Evolutionary conservation across 164 flowering plant species (phyloP), one percentile per base, ranked within the genome.

Genomic region (Cinnamomum micranthum): DNA sequence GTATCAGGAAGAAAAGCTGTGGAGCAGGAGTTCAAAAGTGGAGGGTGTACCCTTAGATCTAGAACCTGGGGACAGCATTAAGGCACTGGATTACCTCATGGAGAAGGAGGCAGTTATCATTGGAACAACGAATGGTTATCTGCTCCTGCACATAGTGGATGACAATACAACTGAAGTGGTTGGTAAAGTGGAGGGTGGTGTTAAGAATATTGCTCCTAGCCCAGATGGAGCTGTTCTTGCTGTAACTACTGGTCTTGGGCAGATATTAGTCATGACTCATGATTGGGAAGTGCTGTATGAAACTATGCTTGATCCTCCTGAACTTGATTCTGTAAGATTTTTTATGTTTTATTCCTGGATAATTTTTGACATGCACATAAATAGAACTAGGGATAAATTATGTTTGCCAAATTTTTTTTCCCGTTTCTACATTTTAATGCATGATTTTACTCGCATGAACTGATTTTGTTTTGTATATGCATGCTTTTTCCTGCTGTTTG

Each of bases 171-270:
- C 92, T 4, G 93, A 95, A 82, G 78, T 85, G 75, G 99, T 95
- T 77, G 99, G 99, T n/a, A 79, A 72, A 73, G 92, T 95, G 75
- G 98, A 92, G 72, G 98, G 97, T 73, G 98, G 99, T 73, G 91
- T 93, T 55, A 85, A 80, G 83, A 86, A 87, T 80, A 84, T 93
- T 58, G 83, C 95, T 15, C 92, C 93, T 14, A 95, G 99, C 79
- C 98, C 98, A n/a, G 98, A 91, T 86, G 99, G 99, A 71, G 97
- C 93, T 77, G 81, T 95, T 81, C 88, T 95, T 76, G 90, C 85
- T 52, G 80, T 95, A 4, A 80, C 88, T 6, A 84, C 95, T 69
- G 97, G 97, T 50, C 81, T 85, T 73, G 93, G 95, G 66, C 92
- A 92, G 84, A 74, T 93, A 22, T 77, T 95, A 24, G 88, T 95